Base-by-base conservation (phyloP, 805 yeast genomes). In the Yamadazyma sp. region DNA sequence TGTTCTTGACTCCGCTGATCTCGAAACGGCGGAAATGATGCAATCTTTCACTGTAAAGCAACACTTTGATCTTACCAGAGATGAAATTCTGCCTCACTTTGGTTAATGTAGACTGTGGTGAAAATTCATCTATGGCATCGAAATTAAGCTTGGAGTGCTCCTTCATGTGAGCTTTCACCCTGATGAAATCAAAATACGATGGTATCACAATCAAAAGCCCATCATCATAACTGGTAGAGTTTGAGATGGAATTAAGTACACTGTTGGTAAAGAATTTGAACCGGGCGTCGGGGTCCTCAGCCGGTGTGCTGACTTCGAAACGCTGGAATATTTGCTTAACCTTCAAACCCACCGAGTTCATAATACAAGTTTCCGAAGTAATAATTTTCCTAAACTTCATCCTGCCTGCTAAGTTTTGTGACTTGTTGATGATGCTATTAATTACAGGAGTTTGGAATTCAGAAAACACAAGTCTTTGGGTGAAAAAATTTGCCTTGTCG, bases 21-120 rank as follows among this genome's bases (percentile, higher is more conserved):
- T 85, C 90, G 58, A 76, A 90, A 36, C 98, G 73, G 47, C 96
- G 78, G 67, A 81, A 93, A 55, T 87, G 93, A 60, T 93, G 98
- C 56, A 91, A 67, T 71, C 99, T 82, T 53, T 91, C 98, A 0
- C 97, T 86, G 61, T 91, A 91, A n/a, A 93, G 62, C 66, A 93
- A 57, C 18, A 91, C 72, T 51, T 84, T 82, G 20, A 69, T 64
- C 39, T 80, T 73, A 3, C 75, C 75, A 28, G 77, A 71, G 21
- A 74, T 77, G 55, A 93, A 93, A 25, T 73, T 63, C 6, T 86
- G 73, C 47, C 98, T 73, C 13, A 81, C 77, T 32, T 87, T 71
- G 1, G 88, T 77, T 22, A 87, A 57, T 40, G 84, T 82, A n/a
- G 84, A 70, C 46, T 78, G 84, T 1, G 77, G 60, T 2, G 95